Conservation (phyloP, 208 protist genomes). For the Leishmania amazonensis region DNA sequence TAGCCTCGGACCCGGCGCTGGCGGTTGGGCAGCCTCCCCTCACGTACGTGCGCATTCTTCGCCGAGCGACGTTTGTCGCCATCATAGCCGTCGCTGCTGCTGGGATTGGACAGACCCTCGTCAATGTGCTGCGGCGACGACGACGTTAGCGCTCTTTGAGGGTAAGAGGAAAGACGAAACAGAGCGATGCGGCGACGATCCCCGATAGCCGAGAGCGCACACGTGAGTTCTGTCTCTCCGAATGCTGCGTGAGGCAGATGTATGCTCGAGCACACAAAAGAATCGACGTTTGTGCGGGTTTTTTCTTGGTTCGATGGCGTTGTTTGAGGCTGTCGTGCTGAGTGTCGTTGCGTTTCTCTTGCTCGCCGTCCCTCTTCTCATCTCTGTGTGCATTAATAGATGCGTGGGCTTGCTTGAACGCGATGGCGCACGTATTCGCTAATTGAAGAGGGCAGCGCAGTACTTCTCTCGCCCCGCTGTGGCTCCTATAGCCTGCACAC, state of each 20-base stretch:
- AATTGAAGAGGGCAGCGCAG: not conserved
- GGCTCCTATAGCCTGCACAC: not conserved
- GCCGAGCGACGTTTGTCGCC: conserved; percentile 62
- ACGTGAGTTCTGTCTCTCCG: not conserved
- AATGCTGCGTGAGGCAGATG: not conserved
- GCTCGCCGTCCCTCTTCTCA: not conserved
- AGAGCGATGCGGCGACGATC: no score
- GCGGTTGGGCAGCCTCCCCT: conserved; percentile 66
- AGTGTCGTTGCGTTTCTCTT: not conserved
- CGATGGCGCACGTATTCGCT: no score
- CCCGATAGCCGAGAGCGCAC: not conserved
- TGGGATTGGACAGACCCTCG: conserved; percentile 22
- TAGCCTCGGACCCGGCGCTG: conserved; percentile 70
- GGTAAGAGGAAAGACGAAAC: not conserved
- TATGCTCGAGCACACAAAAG: no score
- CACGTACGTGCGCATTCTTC: conserved; percentile 54
- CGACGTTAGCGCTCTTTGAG: not conserved
- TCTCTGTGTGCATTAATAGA: not conserved
- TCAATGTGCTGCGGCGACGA: conserved; percentile 18
- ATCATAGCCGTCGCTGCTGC: conserved; percentile 39
- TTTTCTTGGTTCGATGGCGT: not conserved
- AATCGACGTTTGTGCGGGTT: not conserved
- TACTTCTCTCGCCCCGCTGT: not conserved
- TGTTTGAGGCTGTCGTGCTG: not conserved
- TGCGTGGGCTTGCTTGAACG: not conserved